A percentile compares a stretch with the other conserved stretches of the same genome.
phyloP scores from a whole-genome alignment of 805 yeast species.

The Suhomyces kilbournensis region DNA sequence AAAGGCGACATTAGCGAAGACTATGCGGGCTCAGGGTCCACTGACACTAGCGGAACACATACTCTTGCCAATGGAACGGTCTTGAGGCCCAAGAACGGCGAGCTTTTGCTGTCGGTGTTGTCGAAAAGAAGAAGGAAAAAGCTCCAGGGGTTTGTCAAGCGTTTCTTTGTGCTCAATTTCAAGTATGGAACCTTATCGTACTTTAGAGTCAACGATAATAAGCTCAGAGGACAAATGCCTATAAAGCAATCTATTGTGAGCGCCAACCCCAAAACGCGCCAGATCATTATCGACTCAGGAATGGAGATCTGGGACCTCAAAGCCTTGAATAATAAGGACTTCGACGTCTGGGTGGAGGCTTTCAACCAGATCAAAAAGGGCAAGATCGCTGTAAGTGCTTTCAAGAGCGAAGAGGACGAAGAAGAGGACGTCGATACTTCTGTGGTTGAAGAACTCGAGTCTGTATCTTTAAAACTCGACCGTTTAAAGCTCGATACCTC shows the following conservation, averaged over 20 bases:
- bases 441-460: conserved; percentile 15
- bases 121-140: conserved; percentile 78
- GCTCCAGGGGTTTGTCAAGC: conserved; percentile 79
- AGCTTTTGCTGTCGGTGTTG: conserved; percentile 72
- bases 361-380: conserved; percentile 52
- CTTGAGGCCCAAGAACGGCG: conserved; percentile 55
- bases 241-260: conserved; percentile 77
- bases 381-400: background rate
- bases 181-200: conserved; percentile 82
- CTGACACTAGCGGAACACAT: no score
- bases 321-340: conserved; percentile 61
- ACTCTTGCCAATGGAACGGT: conserved; percentile 9
- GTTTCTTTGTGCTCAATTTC: conserved; percentile 81
- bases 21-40: background rate
- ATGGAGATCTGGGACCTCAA: conserved; percentile 91
- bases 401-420: conserved; percentile 8
- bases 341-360: conserved; percentile 80
- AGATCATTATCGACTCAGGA: conserved; percentile 87
- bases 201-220: conserved; percentile 68
- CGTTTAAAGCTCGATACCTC: conserved; percentile 12
- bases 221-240: conserved; percentile 89
- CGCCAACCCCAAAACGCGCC: conserved; percentile 63
- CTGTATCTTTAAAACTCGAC: conserved; percentile 20
- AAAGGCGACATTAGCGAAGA: background rate
- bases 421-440: conserved; percentile 9